Evolutionary conservation across 2,329 filamentous ascomycete species (phyloP).

Genomic region (Thielaviopsis cerberus): DNA sequence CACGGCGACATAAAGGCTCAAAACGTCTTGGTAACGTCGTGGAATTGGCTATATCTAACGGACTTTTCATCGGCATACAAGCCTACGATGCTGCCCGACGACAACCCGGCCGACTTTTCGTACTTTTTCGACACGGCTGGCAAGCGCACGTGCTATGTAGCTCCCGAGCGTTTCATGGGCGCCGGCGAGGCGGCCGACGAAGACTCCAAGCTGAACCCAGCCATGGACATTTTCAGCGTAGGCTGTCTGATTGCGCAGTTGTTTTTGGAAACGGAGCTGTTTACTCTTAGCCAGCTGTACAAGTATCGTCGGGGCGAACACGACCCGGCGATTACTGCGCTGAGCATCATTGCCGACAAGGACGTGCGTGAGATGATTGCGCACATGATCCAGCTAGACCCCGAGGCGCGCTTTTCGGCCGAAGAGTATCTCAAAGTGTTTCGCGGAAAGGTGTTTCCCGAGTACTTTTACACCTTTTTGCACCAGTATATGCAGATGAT

Average conservation of each 20-base stretch:
- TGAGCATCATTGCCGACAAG: conserved; percentile 72
- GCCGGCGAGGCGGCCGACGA: conserved; percentile 47
- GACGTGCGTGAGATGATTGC: conserved; percentile 75
- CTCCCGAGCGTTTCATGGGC: conserved; percentile 75
- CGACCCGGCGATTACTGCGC: conserved; percentile 61
- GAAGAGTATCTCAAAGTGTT: conserved; percentile 89
- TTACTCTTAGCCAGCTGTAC: conserved; percentile 89
- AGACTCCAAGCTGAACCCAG: conserved; percentile 52
- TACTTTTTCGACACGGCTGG: conserved; percentile 95
- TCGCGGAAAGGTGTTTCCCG: conserved; percentile 78
- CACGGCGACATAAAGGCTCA: conserved; percentile 98
- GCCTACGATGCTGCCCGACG: conserved; percentile 78
- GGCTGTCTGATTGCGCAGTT: conserved; percentile 94
- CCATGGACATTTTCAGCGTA: conserved; percentile 96
- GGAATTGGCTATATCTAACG: conserved; percentile 98
- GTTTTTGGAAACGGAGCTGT: conserved; percentile 89
- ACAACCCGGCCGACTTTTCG: conserved; percentile 92
- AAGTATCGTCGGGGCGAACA: conserved; percentile 88
- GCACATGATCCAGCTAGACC: conserved; percentile 92
- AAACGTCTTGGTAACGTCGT: conserved; percentile 89
- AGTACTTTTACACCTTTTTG: conserved; percentile 93
- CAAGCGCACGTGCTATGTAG: conserved; percentile 80
- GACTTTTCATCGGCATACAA: conserved; percentile 96
- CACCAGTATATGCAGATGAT: conserved; percentile 96
- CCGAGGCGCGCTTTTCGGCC: conserved; percentile 77